Evolutionary conservation across 2,329 filamentous ascomycete genomes (phyloP).

Genomic region (Setomelanomma holmii): DNA sequence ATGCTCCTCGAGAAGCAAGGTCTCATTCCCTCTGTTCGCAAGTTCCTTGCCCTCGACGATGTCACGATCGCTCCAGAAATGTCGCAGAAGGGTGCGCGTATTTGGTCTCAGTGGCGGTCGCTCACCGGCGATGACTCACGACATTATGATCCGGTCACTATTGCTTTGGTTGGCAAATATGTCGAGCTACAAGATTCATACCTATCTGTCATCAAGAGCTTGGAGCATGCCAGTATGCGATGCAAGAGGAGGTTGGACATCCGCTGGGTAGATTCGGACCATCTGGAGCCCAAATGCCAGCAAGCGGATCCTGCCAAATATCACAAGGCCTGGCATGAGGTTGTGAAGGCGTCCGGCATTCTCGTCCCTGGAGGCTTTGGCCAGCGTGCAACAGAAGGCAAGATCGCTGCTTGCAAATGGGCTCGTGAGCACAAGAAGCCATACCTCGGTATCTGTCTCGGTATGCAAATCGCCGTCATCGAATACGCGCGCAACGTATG

Average conservation of each 20-base stretch:
- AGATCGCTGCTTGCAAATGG: slow-evolving; percentile 87
- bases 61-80: slow-evolving; percentile 62
- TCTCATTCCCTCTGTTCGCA: slow-evolving; percentile 71
- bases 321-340: slow-evolving; percentile 84
- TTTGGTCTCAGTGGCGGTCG: slow-evolving; percentile 80
- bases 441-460: slow-evolving; percentile 88
- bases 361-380: slow-evolving; percentile 83
- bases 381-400: slow-evolving; percentile 81
- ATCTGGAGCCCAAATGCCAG: slow-evolving; percentile 74
- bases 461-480: slow-evolving; percentile 92
- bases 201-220: slow-evolving; percentile 80
- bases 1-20: slow-evolving; percentile 87
- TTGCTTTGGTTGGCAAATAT: slow-evolving; percentile 94
- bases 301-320: slow-evolving; percentile 72
- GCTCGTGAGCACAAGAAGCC: slow-evolving; percentile 81
- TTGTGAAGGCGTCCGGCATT: slow-evolving; percentile 74
- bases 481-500: slow-evolving; percentile 83
- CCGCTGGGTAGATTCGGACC: slow-evolving; percentile 82
- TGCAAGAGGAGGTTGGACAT: slow-evolving; percentile 81
- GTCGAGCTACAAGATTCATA: slow-evolving; percentile 85
- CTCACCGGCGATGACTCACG: slow-evolving; percentile 72
- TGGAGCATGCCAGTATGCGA: slow-evolving; percentile 91
- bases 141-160: slow-evolving; percentile 73
- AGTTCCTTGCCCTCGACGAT: slow-evolving; percentile 69
- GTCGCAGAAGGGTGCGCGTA: slow-evolving; percentile 68